These are phyloP conservation scores for Colletotrichum chlorophyti DNA, from an alignment of 2,329 filamentous ascomycete species.

Conservation along the genomic window DNA sequence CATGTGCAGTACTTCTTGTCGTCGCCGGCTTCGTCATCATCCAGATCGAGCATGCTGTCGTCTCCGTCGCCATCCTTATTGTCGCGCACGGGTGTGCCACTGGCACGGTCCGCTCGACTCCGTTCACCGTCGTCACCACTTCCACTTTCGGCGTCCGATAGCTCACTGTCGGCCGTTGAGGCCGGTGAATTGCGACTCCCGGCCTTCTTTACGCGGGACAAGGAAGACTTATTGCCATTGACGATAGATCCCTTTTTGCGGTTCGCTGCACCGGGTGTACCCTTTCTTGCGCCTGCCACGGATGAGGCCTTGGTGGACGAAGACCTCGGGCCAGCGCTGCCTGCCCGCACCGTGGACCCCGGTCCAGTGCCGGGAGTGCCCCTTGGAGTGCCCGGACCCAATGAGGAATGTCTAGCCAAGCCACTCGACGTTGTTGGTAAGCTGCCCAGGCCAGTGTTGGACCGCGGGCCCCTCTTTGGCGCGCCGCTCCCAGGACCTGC, in stretches of 20 bases:
- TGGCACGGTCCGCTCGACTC: constrained; percentile 28
- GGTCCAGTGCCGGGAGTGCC: constrained; percentile 38
- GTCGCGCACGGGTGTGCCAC: constrained; percentile 36
- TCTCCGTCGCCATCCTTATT: constrained; percentile 53
- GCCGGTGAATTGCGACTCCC: constrained; percentile 66
- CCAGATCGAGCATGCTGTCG: constrained; percentile 61
- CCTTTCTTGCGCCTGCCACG: constrained; percentile 51
- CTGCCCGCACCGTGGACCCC: constrained; percentile 53
- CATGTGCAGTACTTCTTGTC: constrained; percentile 86
- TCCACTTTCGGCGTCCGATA: constrained; percentile 67
- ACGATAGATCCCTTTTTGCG: constrained; percentile 53
- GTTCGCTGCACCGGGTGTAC: constrained; percentile 49
- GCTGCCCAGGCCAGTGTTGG: constrained; percentile 54
- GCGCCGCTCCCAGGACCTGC: constrained; percentile 58
- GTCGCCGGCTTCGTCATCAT: constrained; percentile 75
- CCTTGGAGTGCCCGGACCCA: constrained; percentile 69
- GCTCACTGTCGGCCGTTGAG: constrained; percentile 68
- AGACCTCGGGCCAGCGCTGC: constrained; percentile 66
- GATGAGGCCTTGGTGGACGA: constrained; percentile 51
- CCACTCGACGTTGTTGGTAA: constrained; percentile 61
- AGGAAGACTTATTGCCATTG: constrained; percentile 60
- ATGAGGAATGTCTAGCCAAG: constrained; percentile 67
- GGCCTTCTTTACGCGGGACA: constrained; percentile 68
- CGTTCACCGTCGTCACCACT: constrained; percentile 59
- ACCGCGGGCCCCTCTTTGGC: constrained; percentile 60